phyloP scores from a whole-genome alignment of 495 filamentous ascomycete genomes.

The Rhypophila decipiens region DNA sequence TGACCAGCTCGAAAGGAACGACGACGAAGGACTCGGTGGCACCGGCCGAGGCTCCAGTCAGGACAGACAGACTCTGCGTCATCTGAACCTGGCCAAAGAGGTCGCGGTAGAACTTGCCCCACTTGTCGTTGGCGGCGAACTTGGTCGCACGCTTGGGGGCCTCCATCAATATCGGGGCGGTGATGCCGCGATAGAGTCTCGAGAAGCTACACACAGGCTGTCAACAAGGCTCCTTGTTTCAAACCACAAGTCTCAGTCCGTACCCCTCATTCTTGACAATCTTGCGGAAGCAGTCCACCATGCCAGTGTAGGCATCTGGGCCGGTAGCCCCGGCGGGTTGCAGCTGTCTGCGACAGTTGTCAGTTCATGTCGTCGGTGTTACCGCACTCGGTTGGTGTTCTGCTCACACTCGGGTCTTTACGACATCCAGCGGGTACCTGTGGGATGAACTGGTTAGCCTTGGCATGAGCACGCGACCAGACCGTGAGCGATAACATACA shows the following conservation, averaged over 20 bases:
- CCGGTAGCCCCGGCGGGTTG: slow-evolving; percentile 67
- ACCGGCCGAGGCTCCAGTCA: slow-evolving; percentile 91
- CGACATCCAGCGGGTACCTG: slow-evolving; percentile 97
- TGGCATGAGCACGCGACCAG: slow-evolving; percentile 13
- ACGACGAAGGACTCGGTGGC: slow-evolving; percentile 90
- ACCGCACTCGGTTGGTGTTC: slow-evolving; percentile 1
- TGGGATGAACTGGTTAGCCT: slow-evolving; percentile 13
- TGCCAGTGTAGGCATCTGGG: slow-evolving; percentile 83
- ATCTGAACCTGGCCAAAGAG: slow-evolving; percentile 78
- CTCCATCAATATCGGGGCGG: slow-evolving; percentile 95
- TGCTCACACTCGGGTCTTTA: slow-evolving; percentile 93
- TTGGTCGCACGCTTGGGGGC: slow-evolving; percentile 97
- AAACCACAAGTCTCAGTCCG: slow-evolving; percentile 8
- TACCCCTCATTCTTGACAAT: slow-evolving; percentile 94
- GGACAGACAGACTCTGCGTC: slow-evolving; percentile 79
- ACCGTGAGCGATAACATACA: slow-evolving; percentile 46
- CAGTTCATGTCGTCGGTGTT: slow-evolving; percentile 14
- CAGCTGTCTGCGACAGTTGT: slow-evolving; percentile 60
- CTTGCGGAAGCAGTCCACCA: slow-evolving; percentile 96
- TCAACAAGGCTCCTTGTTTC: no score
- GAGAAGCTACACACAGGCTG: slow-evolving; percentile 53
- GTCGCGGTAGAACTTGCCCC: slow-evolving; percentile 85
- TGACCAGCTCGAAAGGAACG: slow-evolving; percentile 90
- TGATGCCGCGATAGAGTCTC: slow-evolving; percentile 90
- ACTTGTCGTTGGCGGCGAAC: slow-evolving; percentile 97